These are phyloP conservation scores for Corynascus novoguineensis DNA, from an alignment of 495 filamentous ascomycete genomes.

Conservation along the genomic window DNA sequence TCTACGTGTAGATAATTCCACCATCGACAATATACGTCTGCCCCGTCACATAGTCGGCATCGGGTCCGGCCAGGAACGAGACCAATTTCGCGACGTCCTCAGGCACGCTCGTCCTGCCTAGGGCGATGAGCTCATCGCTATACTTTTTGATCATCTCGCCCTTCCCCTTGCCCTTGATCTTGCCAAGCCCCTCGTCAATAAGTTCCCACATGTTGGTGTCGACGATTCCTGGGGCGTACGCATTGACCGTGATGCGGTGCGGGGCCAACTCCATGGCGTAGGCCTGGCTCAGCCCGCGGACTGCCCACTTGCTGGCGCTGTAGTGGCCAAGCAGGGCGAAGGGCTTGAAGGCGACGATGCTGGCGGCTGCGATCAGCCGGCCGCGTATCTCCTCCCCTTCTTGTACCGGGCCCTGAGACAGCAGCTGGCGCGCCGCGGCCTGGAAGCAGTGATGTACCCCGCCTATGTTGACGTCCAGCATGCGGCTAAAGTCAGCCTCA, in stretches of 20 bases:
- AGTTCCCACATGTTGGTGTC: conserved; percentile 57
- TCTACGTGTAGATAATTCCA: conserved; percentile 50
- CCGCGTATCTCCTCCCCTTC: conserved; percentile 29
- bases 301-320: conserved; percentile 55
- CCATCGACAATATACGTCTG: conserved; percentile 60
- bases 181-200: conserved; percentile 50
- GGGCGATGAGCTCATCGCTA: conserved; percentile 39
- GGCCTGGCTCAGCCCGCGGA: conserved; percentile 52
- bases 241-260: conserved; percentile 57
- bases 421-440: conserved; percentile 50
- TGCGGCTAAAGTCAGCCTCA: conserved; percentile 43
- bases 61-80: conserved; percentile 48
- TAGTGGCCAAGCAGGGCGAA: conserved; percentile 51
- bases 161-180: conserved; percentile 36
- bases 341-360: conserved; percentile 53
- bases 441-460: conserved; percentile 56
- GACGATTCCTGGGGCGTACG: conserved; percentile 59
- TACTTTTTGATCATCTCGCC: conserved; percentile 49
- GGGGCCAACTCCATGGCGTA: conserved; percentile 54
- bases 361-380: conserved; percentile 52
- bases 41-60: conserved; percentile 56
- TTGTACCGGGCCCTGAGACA: conserved; percentile 27
- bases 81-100: conserved; percentile 57
- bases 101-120: conserved; percentile 48
- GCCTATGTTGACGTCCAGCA: conserved; percentile 52